Conservation (phyloP, 192 early-diverging fungal genomes). For the Backusella psychrophila region DNA sequence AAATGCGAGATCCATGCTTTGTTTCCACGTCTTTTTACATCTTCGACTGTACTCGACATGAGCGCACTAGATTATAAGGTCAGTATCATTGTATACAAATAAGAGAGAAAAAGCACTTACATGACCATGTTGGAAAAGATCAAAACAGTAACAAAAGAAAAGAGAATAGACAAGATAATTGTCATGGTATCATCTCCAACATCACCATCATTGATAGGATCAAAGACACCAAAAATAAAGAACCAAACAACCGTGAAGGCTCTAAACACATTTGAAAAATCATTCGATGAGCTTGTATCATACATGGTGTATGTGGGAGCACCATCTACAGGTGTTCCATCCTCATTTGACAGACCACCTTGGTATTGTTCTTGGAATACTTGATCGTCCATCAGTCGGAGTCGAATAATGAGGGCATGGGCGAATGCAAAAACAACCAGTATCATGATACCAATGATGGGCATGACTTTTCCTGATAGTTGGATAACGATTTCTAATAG, state of each 20-base stretch:
- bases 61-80: not conserved
- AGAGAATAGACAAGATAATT: not conserved
- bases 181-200: conserved; percentile 9
- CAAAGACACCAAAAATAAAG: conserved; percentile 13
- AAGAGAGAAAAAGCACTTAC: conserved; percentile 1
- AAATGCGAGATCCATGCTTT: conserved; percentile 10
- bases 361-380: not conserved
- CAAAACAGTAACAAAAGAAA: conserved; percentile 12
- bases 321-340: too few relatives aligned
- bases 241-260: conserved; percentile 14
- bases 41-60: conserved; percentile 7
- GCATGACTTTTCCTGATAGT: not conserved
- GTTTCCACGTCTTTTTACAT: conserved; percentile 8
- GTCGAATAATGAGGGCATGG: not conserved
- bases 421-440: conserved; percentile 13
- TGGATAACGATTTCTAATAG: conserved; percentile 16
- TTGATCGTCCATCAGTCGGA: not conserved
- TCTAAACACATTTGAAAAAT: not conserved
- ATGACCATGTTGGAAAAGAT: conserved; percentile 20
- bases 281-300: not conserved
- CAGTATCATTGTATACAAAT: not conserved
- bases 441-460: conserved; percentile 5
- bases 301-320: not conserved
- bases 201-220: not conserved
- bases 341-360: not conserved